Base-by-base conservation (phyloP, 176 grass and related monocot genomes). In the Carex kokanica region DNA sequence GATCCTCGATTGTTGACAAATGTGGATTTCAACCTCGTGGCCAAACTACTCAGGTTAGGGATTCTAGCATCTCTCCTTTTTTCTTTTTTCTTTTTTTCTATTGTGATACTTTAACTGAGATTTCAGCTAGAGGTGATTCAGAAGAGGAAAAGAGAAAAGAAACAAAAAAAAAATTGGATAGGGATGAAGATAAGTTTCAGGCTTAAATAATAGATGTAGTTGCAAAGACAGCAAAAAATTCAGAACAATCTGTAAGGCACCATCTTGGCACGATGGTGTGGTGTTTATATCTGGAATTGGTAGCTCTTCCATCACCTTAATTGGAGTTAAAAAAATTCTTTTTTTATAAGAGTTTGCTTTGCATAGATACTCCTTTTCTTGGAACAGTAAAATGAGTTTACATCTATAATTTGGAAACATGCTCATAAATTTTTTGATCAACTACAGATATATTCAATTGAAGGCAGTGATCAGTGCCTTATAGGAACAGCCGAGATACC, bases 401-500 rank as follows among this genome's bases (percentile, higher is more conserved):
- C 65, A 69, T 40, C 31, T 69, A 41, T n/a, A 36, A 41, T 21
- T 6, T 71, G 15, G 34, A 41, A 41, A 41, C 34, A 31, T 77
- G 24, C 23, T 53, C 20, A 14, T 25, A 17, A 29, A 0, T 49
- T 10, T 55, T 74, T 52, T 55, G 2, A 81, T 64, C 5, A 68
- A 51, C 5, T 56, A 34, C 83, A 95, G 96, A 91, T 98, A n/a
- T 98, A 98, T 87, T 95, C 93, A 78, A 95, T 98, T 61, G 91
- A 93, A 79, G 81, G 68, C 84, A 95, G 83, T 60, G 96, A 98
- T 32, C 96, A 98, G 81, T 98, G 96, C 84, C 92, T 98, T 55
- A 95, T 98, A 85, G 96, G 96, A 74, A 98, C 92, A 34, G 96
- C 93, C 27, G 96, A 98, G 82, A 98, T 98, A 88, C 93, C 93